A percentile compares a stretch with the other conserved stretches of the same genome.
phyloP scores from a whole-genome alignment of 371 early-diverging fungal genomes.

The Rhizopus microsporus region DNA sequence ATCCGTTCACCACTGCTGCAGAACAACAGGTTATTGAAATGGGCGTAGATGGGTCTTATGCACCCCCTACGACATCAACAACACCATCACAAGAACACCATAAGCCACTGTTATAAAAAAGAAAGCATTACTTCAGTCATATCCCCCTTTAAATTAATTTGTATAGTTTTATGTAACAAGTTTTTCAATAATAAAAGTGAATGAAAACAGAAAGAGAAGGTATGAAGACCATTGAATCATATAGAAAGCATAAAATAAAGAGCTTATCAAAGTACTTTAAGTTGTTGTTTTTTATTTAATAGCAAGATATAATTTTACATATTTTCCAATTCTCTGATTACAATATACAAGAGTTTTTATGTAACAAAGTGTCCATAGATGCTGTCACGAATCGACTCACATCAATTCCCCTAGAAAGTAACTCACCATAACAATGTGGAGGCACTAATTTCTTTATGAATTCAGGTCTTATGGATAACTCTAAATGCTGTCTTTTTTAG shows the following conservation, averaged over 20 bases:
- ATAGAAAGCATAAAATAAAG: too few relatives aligned
- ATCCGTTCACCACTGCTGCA: constrained; percentile 22
- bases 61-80: constrained; percentile 11
- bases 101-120: constrained; percentile 1
- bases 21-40: constrained; percentile 11
- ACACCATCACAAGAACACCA: constrained; percentile 9
- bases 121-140: too few relatives aligned
- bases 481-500: constrained; percentile 13
- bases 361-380: constrained; percentile 26
- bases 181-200: neutral
- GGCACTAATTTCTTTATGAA: constrained; percentile 64
- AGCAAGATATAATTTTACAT: neutral
- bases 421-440: constrained; percentile 56
- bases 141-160: neutral
- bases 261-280: too few relatives aligned
- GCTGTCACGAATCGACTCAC: constrained; percentile 39
- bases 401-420: constrained; percentile 47
- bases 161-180: neutral
- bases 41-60: constrained; percentile 19
- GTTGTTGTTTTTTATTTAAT: too few relatives aligned
- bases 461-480: constrained; percentile 53
- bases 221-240: too few relatives aligned
- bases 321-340: neutral
- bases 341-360: neutral
- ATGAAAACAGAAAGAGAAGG: neutral